Percentiles rank a stretch among this genome's conserved stretches.
These are phyloP conservation scores for Kentomonas sorsogonicus DNA, from an alignment of 208 protist species.

Conservation along the genomic window DNA sequence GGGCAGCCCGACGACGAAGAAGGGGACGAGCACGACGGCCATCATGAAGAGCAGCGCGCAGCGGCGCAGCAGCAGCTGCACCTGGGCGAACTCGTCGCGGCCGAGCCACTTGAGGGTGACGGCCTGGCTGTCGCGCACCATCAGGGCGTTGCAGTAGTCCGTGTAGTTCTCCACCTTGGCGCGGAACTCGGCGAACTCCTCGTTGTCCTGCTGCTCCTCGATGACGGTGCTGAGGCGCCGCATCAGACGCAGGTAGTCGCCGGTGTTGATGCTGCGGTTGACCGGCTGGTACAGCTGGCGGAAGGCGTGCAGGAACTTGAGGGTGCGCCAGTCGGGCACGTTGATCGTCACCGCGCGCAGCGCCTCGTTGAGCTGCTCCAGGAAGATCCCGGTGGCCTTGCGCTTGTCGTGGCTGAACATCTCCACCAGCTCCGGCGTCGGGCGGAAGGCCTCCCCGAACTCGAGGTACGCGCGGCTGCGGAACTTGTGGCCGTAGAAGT, in stretches of 20 bases:
- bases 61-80: slow-evolving; percentile 64
- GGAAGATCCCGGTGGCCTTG: slow-evolving; percentile 70
- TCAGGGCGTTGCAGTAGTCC: slow-evolving; percentile 71
- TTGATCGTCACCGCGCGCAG: slow-evolving; percentile 85
- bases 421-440: slow-evolving; percentile 55
- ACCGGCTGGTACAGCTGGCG: slow-evolving; percentile 87
- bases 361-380: slow-evolving; percentile 75
- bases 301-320: slow-evolving; percentile 87
- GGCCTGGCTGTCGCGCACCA: slow-evolving; percentile 82
- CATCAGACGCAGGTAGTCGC: slow-evolving; percentile 83
- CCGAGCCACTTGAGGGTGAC: slow-evolving; percentile 73
- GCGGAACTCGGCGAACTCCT: slow-evolving; percentile 62
- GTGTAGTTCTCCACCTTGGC: slow-evolving; percentile 78
- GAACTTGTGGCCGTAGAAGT: slow-evolving; percentile 92
- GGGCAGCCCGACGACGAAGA: slow-evolving; percentile 72
- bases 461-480: slow-evolving; percentile 85
- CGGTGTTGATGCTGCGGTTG: slow-evolving; percentile 60
- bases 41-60: slow-evolving; percentile 75
- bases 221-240: slow-evolving; percentile 76
- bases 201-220: slow-evolving; percentile 51
- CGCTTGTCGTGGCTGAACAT: slow-evolving; percentile 78
- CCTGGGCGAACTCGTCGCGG: slow-evolving; percentile 32
- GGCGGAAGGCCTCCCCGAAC: slow-evolving; percentile 81
- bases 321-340: slow-evolving; percentile 85
- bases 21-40: slow-evolving; percentile 74